Percentiles rank a stretch among this genome's conserved stretches.
phyloP scores from a whole-genome alignment of 352 stramenopile genomes.

The Phytophthora tentaculata region DNA sequence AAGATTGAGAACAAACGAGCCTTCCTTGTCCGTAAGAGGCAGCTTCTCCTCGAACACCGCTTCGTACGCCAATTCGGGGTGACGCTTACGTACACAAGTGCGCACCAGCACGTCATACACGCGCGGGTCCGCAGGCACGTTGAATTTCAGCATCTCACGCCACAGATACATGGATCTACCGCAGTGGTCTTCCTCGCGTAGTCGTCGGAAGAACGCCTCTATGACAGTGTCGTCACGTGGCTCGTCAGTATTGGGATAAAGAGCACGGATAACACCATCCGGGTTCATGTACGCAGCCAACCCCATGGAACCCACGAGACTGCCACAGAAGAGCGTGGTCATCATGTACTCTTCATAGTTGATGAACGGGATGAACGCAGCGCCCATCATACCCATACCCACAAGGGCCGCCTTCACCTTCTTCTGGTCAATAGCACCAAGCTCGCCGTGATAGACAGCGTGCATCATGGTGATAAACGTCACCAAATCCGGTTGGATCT shows the following conservation, averaged over 20 bases:
- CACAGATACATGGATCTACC: constrained; percentile 86
- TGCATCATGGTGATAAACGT: constrained; percentile 92
- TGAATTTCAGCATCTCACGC: constrained; percentile 83
- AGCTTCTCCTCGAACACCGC: constrained; percentile 73
- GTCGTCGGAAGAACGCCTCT: constrained; percentile 81
- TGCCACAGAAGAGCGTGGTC: constrained; percentile 76
- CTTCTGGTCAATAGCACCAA: constrained; percentile 65
- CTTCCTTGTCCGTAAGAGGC: constrained; percentile 53
- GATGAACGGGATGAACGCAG: constrained; percentile 68
- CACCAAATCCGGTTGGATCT: constrained; percentile 71
- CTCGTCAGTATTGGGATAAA: constrained; percentile 85
- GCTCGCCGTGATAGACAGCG: constrained; percentile 82
- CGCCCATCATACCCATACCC: constrained; percentile 61
- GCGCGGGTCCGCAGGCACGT: constrained; percentile 65
- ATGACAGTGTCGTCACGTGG: constrained; percentile 70
- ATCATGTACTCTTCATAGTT: constrained; percentile 79
- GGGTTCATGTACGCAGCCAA: constrained; percentile 88
- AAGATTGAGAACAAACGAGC: constrained; percentile 68
- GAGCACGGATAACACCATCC: constrained; percentile 74
- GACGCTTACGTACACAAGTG: constrained; percentile 85
- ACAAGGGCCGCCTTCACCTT: constrained; percentile 73
- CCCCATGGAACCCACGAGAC: constrained; percentile 80
- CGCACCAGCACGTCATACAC: constrained; percentile 85
- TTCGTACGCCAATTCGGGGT: constrained; percentile 80
- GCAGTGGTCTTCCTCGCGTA: constrained; percentile 87